A percentile compares a stretch with the other conserved stretches of the same genome.
These are phyloP conservation scores for Neocucurbitaria cava DNA, from an alignment of 2,329 filamentous ascomycete species.

Conservation along the genomic window DNA sequence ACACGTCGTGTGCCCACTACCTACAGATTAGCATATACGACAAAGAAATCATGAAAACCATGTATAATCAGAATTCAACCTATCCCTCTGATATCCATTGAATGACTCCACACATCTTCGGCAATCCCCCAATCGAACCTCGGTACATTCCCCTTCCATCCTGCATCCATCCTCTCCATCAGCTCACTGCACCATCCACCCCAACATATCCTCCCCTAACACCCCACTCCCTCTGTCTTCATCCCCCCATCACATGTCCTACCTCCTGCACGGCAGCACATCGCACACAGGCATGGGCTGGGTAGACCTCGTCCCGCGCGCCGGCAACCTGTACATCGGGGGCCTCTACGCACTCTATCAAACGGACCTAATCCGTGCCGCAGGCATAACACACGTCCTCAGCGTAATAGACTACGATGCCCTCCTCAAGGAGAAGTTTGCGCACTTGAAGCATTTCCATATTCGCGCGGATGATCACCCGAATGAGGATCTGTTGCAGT, in stretches of 20 bases:
- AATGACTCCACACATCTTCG: background rate
- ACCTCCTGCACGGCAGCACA: constrained; percentile 41
- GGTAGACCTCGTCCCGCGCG: constrained; percentile 48
- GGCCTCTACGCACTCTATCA: constrained; percentile 53
- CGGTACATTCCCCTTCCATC: background rate
- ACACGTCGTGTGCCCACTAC: no score
- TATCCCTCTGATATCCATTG: no score
- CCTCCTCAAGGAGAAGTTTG: constrained; percentile 31
- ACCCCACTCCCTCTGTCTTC: background rate
- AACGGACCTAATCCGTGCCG: constrained; percentile 41
- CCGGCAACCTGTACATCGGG: constrained; percentile 49
- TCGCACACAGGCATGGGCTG: constrained; percentile 45
- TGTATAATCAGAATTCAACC: no score
- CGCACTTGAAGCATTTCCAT: constrained; percentile 39
- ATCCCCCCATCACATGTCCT: constrained; percentile 29
- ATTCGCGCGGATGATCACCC: constrained; percentile 43
- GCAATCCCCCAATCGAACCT: background rate
- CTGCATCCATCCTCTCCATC: background rate
- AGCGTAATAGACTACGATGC: constrained; percentile 45
- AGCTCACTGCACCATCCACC: background rate
- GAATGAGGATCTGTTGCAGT: constrained; percentile 38
- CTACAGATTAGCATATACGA: no score
- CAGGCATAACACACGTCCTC: constrained; percentile 43
- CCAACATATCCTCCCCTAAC: background rate
- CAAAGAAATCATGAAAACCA: no score